Percentiles rank a stretch among this genome's conserved stretches.
These are phyloP conservation scores for Phytophthora aleatoria DNA, from an alignment of 352 stramenopile species.

Conservation along the genomic window DNA sequence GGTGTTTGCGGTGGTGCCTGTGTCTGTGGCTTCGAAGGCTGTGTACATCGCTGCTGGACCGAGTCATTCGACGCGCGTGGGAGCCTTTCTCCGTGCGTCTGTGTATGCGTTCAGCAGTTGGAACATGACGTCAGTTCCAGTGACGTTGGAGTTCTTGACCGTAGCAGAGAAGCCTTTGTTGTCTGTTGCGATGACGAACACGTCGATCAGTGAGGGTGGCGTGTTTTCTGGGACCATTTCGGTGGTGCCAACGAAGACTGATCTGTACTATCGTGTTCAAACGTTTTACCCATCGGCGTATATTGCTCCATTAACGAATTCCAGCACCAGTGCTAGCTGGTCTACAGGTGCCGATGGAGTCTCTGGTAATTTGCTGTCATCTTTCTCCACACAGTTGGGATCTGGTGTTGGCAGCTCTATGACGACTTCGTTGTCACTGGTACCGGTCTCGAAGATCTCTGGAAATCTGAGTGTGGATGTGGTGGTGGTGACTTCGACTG, in stretches of 20 bases:
- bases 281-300: conserved; percentile 19
- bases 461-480: conserved; percentile 23
- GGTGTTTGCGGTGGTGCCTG: conserved; percentile 11
- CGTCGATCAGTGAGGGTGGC: conserved; percentile 16
- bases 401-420: conserved; percentile 3
- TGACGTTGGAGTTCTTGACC: conserved; percentile 27
- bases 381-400: conserved; percentile 9
- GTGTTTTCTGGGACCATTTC: conserved; percentile 17
- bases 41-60: conserved; percentile 15
- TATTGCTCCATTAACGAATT: conserved; percentile 2
- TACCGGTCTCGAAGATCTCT: conserved; percentile 16
- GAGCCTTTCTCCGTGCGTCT: conserved; percentile 25
- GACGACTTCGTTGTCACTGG: conserved; percentile 7
- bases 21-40: conserved; percentile 14
- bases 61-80: conserved; percentile 2
- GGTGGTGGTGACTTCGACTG: conserved; percentile 22
- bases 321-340: conserved; percentile 2
- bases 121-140: conserved; percentile 18
- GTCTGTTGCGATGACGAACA: conserved; percentile 9
- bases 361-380: conserved; percentile 9
- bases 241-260: conserved; percentile 27
- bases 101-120: conserved; percentile 33
- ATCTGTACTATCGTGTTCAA: conserved; percentile 23
- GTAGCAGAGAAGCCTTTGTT: conserved; percentile 21
- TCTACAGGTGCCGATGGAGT: not conserved